Evolutionary conservation across 148 eudicot genomes (phyloP), one percentile per base, ranked within the genome.

Genomic region (Talinum fruticosum): DNA sequence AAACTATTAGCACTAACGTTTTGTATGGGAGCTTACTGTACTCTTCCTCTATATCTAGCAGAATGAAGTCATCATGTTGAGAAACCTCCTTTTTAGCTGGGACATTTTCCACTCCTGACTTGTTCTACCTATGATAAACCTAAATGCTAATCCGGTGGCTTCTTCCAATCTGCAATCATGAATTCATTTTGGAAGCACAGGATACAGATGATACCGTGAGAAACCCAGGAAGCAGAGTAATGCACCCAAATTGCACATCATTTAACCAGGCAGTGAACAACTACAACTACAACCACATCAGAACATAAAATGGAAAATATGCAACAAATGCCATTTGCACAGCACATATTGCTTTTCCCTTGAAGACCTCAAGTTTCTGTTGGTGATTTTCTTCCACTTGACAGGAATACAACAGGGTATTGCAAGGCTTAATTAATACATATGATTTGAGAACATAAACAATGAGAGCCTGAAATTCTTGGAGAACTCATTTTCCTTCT

Each of bases 11-110:
- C 47, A 41, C 97, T 91, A 79, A 96, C 99, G 97, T 96, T 89
- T 96, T 96, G 89, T 90, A 90, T 36, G 99, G 99, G 69, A 96
- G 99, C 94, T 90, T 93, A 86, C 88, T 90, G 70, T 96, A 96
- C 89, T 96, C 87, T 85, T 96, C 99, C 79, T 89, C 92, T 66
- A 96, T 87, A 83, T 96, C 99, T 66, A 96, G 81, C 66, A 96
- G 87, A 78, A 96, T 53, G 74, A 96, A 96, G 85, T 96, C 97
- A 77, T 96, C 95, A 47, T 87, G 84, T 72, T 86, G 68, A n/a
- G 88, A 87, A 73, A 96, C 87, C 89, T 96, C 99, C 86, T 89
- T 87, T 75, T 66, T 83, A 61, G 97, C 72, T 82, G 88, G 44
- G 92, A 72, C 99, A 96, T 96, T 86, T 90, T 93, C 75, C 87